Percentiles rank a stretch among this genome's conserved stretches.
phyloP scores from a whole-genome alignment of 2,329 filamentous ascomycete species.

The Talaromyces sp. region DNA sequence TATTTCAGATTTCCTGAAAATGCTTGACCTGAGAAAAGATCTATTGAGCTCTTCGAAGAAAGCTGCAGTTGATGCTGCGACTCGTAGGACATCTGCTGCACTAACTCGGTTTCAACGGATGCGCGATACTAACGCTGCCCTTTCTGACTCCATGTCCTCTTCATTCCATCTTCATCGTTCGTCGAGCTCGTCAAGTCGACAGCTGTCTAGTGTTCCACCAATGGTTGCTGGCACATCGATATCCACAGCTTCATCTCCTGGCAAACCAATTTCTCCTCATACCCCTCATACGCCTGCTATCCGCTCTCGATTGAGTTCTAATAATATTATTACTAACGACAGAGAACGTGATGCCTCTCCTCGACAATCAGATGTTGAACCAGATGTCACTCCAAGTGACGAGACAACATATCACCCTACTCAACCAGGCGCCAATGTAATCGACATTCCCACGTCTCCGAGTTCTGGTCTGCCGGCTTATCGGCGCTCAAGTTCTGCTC shows the following conservation, averaged over 20 bases:
- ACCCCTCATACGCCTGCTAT: constrained; percentile 92
- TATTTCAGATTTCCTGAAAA: constrained; percentile 87
- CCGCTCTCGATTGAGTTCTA: constrained; percentile 86
- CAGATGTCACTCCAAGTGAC: constrained; percentile 38
- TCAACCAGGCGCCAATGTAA: constrained; percentile 41
- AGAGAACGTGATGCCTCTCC: constrained; percentile 34
- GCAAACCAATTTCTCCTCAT: constrained; percentile 83
- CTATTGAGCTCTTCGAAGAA: constrained; percentile 65
- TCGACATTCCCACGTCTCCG: constrained; percentile 50
- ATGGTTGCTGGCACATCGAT: constrained; percentile 65
- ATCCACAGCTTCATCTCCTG: constrained; percentile 83
- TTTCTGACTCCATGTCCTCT: constrained; percentile 91
- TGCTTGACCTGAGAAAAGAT: constrained; percentile 83
- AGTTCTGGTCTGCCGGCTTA: constrained; percentile 40
- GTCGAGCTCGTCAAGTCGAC: constrained; percentile 72
- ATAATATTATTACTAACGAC: constrained; percentile 73
- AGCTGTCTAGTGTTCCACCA: constrained; percentile 62
- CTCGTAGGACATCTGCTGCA: constrained; percentile 73
- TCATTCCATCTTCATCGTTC: constrained; percentile 82
- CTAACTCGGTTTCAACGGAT: constrained; percentile 83
- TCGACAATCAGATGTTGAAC: constrained; percentile 28
- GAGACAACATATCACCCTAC: constrained; percentile 32
- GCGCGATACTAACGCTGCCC: constrained; percentile 79
- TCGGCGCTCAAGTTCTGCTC: constrained; percentile 46
- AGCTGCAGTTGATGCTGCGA: constrained; percentile 61